phyloP scores from a whole-genome alignment of 441 rosid species.

The Gossypium gossypioides region DNA sequence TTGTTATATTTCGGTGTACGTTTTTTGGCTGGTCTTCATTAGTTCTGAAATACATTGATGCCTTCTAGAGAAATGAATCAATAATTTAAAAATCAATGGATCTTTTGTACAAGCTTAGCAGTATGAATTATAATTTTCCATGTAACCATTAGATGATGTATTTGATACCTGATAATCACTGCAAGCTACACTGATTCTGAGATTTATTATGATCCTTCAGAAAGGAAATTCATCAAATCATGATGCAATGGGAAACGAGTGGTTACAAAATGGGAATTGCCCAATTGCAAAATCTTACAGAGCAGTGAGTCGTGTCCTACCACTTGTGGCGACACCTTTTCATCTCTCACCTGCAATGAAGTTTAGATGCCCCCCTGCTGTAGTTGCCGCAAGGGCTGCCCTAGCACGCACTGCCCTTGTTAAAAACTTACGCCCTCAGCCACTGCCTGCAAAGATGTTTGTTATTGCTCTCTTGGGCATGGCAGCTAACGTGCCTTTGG shows the following conservation, averaged over 20 bases:
- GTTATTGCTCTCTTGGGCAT: slow-evolving; percentile 68
- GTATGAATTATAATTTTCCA: neutral
- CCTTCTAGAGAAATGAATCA: neutral
- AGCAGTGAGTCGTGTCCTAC: slow-evolving; percentile 60
- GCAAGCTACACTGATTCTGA: neutral
- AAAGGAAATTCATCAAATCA: slow-evolving; percentile 44
- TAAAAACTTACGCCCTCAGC: slow-evolving; percentile 66
- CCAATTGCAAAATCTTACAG: slow-evolving; percentile 76
- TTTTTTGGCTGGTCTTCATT: neutral
- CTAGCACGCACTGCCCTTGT: slow-evolving; percentile 58
- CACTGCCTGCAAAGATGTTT: slow-evolving; percentile 68
- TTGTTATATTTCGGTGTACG: neutral
- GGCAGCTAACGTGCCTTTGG: slow-evolving; percentile 71
- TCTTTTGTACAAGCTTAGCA: neutral
- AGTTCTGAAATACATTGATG: neutral
- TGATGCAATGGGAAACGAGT: slow-evolving; percentile 60
- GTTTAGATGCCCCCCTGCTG: slow-evolving; percentile 62
- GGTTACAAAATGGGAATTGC: slow-evolving; percentile 69
- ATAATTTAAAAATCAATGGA: neutral
- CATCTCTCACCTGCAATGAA: slow-evolving; percentile 54
- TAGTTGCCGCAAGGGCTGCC: slow-evolving; percentile 75
- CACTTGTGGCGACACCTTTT: slow-evolving; percentile 58
- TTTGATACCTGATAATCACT: neutral
- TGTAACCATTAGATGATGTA: neutral
- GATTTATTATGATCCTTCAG: slow-evolving; percentile 22